Base-by-base conservation (phyloP, 2,329 filamentous ascomycete species). In the Pseudopithomyces chartarum region DNA sequence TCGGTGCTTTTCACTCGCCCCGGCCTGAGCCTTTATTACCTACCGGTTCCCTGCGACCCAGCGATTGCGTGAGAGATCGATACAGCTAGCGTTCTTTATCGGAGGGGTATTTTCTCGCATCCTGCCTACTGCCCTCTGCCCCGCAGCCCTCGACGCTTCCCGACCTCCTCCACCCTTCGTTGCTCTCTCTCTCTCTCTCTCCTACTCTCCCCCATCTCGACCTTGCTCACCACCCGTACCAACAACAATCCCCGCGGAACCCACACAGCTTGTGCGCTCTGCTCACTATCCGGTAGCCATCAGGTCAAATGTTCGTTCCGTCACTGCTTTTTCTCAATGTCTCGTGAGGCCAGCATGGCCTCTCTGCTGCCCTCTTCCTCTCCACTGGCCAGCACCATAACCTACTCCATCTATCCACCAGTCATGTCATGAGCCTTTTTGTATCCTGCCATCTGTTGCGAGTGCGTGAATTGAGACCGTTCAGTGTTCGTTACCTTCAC, bases 301-400 rank as follows among this genome's bases (percentile, higher is more conserved):
- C 69, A 71, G 65, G 69, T 66, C 66, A 74, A 74, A 75, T 74
- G 73, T 75, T 74, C 71, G 73, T 75, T 71, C 67, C 64, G 68
- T 68, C 73, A 72, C 69, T 75, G 70, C 67, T 71, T 66, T 64
- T 60, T 63, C 53, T 48, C 56, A 26, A 52, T 50, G 38, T 45
- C 43, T 40, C 58, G 53, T 61, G 62, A 60, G 58, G 67, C 70
- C 69, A 64, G 63, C 57, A 71, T 66, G 70, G 65, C 59, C 63
- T 66, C 63, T 66, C 63, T 10, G 61, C 57, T 61, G 62, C 56
- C 56, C 60, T 59, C 58, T 39, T 58, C 62, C 59, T 50, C 48
- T 56, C 53, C 36, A 29, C 58, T 61, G 52, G 58, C 63, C 61
- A 65, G 50, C 53, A 56, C 58, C 61, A 59, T 52, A 49, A 47